phyloP scores from a whole-genome alignment of 805 yeast species.

The baker's yeast (Saccharomyces cerevisiae) region DNA sequence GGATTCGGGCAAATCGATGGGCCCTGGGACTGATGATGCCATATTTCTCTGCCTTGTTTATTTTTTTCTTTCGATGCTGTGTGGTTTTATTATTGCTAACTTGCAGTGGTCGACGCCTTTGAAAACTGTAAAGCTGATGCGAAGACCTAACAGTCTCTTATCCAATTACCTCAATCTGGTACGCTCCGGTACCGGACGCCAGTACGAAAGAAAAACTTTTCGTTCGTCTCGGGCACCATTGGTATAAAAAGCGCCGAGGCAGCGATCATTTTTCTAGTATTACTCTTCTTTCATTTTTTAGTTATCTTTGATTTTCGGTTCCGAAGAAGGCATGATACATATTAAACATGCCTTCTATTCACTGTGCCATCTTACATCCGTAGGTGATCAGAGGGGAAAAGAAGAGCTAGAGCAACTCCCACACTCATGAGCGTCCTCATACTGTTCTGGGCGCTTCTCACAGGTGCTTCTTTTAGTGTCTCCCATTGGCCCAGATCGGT shows the following conservation, averaged over 20 bases:
- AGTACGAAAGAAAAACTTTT: background rate
- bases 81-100: background rate
- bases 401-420: conserved; percentile 28
- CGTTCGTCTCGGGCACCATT: background rate
- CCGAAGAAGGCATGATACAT: conserved; percentile 25
- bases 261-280: background rate
- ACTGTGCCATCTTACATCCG: conserved; percentile 30
- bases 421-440: conserved; percentile 32
- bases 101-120: background rate
- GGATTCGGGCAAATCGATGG: conserved; percentile 70
- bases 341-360: conserved; percentile 30
- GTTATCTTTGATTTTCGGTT: background rate
- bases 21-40: conserved; percentile 88
- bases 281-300: background rate
- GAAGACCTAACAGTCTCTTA: background rate
- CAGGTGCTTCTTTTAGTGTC: conserved; percentile 9
- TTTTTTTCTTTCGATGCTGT: background rate
- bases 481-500: conserved; percentile 27
- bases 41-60: conserved; percentile 30
- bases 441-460: conserved; percentile 22
- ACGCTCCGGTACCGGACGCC: background rate
- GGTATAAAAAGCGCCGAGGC: background rate
- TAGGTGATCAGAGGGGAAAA: conserved; percentile 35
- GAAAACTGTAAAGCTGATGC: background rate
- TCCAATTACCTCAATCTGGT: background rate